Base-by-base conservation (phyloP, 2,329 filamentous ascomycete genomes). In the Aspergillus japonicus region DNA sequence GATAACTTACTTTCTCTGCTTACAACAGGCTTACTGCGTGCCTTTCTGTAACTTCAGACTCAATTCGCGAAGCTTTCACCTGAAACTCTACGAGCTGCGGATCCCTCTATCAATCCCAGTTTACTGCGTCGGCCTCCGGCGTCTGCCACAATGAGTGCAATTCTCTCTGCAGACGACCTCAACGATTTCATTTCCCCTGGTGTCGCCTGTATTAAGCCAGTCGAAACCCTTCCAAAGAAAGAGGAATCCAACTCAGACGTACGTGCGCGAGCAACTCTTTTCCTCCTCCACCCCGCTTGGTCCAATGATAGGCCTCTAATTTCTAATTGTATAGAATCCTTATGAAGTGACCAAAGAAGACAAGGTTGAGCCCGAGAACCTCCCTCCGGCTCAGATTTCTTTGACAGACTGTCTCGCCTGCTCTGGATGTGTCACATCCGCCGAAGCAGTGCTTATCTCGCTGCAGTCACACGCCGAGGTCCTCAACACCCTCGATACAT, bases 171-270 rank as follows among this genome's bases (percentile, higher is more conserved):
- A 71, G 94, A 99, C 81, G 93, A 97, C 76, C 83, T 99, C 62
- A 99, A 99, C 82, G 95, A 99, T 82, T 99, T 99, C 80, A 99
- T 99, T 74, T 95, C 91, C 59, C 95, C 95, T 14, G 93, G 94
- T 63, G 93, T 99, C 71, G 95, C 95, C 64, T 99, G 95, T 79
- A 98, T 99, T 77, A 98, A 99, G 73, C 95, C 95, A 29, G 85
- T 99, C 73, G 95, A 99, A 77, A 96, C 92, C 2, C 85, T 99
- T 14, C 94, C 95, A 2, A 77, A 83, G 53, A 82, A 84, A 65
- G 78, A 84, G 35, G 76, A 84, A 24, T 74, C 79, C 54, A 77
- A 79, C 24, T 67, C 72, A 56, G 74, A 78, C 63, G 82, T 84
- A 74, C 58, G 77, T 44, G 31, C 19, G 10, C 14, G 14, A 10